phyloP scores from a whole-genome alignment of 176 grass and related monocot genomes.

The Triticum urartu region DNA sequence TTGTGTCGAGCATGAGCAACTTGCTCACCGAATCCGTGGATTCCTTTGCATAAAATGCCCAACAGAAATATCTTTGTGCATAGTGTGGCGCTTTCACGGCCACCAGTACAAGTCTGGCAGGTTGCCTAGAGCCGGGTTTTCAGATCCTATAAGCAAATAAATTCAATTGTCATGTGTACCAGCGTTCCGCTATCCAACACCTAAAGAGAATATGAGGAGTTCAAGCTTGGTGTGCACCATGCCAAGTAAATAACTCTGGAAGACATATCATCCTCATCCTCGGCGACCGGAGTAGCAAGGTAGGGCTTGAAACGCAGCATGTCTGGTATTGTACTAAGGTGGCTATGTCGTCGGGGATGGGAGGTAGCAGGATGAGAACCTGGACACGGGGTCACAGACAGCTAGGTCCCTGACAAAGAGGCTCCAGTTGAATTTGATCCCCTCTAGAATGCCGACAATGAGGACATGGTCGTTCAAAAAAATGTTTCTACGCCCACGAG shows the following conservation, averaged over 20 bases:
- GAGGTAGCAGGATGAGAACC: neutral
- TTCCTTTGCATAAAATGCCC: neutral
- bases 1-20: constrained; percentile 3
- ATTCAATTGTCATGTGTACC: neutral
- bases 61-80: constrained; percentile 3
- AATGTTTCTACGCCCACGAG: too few species aligned
- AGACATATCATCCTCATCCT: neutral
- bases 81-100: neutral
- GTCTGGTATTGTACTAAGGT: neutral
- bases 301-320: neutral
- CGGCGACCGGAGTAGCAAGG: neutral
- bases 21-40: neutral
- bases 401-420: neutral
- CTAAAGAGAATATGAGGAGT: neutral
- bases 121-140: neutral
- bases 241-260: constrained; percentile 16
- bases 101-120: neutral
- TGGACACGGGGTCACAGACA: neutral
- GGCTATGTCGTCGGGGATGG: neutral
- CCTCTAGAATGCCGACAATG: neutral
- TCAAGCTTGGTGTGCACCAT: neutral
- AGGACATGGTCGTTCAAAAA: neutral
- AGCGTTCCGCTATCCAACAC: neutral
- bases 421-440: neutral
- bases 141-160: neutral